Base-by-base conservation (phyloP, 2,329 filamentous ascomycete genomes). In the Ophiocordyceps robertsii region DNA sequence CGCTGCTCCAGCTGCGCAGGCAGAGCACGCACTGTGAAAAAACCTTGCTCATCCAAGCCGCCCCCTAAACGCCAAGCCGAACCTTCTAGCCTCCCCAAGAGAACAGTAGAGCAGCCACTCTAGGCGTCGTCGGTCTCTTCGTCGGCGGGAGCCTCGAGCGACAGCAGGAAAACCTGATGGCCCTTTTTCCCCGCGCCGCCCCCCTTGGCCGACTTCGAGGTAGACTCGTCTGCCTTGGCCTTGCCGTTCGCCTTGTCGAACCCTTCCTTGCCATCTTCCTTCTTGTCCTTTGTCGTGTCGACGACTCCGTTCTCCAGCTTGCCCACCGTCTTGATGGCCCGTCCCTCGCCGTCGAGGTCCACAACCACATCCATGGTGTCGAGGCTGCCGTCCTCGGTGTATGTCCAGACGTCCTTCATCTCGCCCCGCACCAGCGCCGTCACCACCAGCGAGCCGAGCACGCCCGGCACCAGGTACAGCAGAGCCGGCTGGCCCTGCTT, bases 381-480 rank as follows among this genome's bases (percentile, higher is more conserved):
- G 3, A 78, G 57, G 43, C 64, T 73, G 4, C 73, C 74, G 48
- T 80, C 76, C 57, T 96, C 90, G 0, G 79, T 88, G 56, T 89
- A 96, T 3, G 68, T 67, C 82, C 84, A 93, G 75, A 96, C 82
- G 36, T 79, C 62, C 40, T 67, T 68, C 2, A 90, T 49, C 55
- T 96, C 88, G 2, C 87, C 83, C 11, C 80, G 75, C 16, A 72
- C 57, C 5, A 80, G 51, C 0, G 82, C 90, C 2, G 84, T 92
- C 4, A 78, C 60, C 82, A 86, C 93, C 1, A 92, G 57, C 1
- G 81, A 74, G 2, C 74, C 69, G 6, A 95, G 65, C 0, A 96
- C 86, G 1, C 84, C 82, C 0, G 90, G 90, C 0, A 96, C 92
- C 7, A 98, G 76, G 57, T 96, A 96, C 13, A 98, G 67, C 29